These are phyloP conservation scores for Vinca minor DNA, from an alignment of 257 asterid species.

Conservation along the genomic window DNA sequence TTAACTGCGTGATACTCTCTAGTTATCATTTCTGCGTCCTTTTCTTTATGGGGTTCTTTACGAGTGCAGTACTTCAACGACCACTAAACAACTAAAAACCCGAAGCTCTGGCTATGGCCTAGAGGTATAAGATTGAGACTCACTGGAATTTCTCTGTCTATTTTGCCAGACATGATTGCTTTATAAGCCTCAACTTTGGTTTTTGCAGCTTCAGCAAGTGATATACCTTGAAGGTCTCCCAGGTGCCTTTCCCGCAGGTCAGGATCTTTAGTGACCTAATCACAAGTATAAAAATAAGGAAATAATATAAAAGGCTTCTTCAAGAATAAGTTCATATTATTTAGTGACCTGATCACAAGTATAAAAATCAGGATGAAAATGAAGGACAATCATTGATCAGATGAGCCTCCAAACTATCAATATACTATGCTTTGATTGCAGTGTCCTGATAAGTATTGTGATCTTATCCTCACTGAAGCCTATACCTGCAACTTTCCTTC, in stretches of 20 bases:
- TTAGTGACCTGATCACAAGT: no score
- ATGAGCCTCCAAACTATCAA: no score
- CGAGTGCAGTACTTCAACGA: background rate
- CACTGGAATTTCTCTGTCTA: constrained; percentile 72
- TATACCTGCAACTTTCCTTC: no score
- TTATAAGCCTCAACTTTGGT: constrained; percentile 40
- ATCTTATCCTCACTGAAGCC: no score
- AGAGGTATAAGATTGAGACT: constrained; percentile 15
- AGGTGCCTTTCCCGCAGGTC: constrained; percentile 77
- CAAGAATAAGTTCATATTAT: background rate
- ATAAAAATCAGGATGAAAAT: no score
- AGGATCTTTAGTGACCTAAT: constrained; percentile 62
- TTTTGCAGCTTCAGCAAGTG: constrained; percentile 37
- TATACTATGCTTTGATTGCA: no score
- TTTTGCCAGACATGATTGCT: constrained; percentile 44
- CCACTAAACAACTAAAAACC: background rate
- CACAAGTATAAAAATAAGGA: constrained; percentile 3
- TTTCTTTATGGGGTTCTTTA: background rate
- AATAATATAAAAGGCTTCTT: background rate
- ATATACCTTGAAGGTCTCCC: constrained; percentile 80
- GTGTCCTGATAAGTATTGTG: no score
- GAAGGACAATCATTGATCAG: no score
- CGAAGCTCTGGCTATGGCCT: background rate
- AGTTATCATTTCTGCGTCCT: background rate
- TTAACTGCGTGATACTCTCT: background rate